Conservation (phyloP, 1,139 yeast species). For the Suhomyces wounanorum region DNA sequence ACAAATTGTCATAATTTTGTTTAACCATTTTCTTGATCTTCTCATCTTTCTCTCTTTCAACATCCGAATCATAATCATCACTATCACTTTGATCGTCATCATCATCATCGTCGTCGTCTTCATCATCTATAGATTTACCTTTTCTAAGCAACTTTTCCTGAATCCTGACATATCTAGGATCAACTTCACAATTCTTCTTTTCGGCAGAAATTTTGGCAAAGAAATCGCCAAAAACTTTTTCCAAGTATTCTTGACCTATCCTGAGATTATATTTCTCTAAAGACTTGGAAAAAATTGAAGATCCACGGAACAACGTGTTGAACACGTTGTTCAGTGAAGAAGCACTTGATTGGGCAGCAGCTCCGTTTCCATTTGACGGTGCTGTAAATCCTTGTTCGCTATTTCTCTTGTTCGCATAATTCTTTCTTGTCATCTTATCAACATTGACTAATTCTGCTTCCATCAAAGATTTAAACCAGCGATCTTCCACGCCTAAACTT, state of each 20-base stretch:
- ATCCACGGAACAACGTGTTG: conserved; percentile 83
- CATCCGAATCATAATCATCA: conserved; percentile 36
- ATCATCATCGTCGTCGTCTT: conserved; percentile 27
- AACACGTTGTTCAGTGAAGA: conserved; percentile 48
- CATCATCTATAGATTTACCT: conserved; percentile 26
- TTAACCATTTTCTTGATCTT: conserved; percentile 38
- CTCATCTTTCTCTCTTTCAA: conserved; percentile 30
- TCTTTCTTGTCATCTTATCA: conserved; percentile 49
- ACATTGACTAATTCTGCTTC: conserved; percentile 58
- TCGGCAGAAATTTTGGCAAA: conserved; percentile 55
- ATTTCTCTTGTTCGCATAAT: conserved; percentile 31
- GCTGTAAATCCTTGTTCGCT: conserved; percentile 13
- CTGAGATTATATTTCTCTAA: conserved; percentile 75
- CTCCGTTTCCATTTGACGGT: conserved; percentile 1
- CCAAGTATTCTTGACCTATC: conserved; percentile 78
- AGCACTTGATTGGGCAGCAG: neutral
- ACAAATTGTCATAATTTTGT: conserved; percentile 55
- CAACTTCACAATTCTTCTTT: conserved; percentile 70
- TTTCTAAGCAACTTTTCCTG: conserved; percentile 39
- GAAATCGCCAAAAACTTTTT: conserved; percentile 69
- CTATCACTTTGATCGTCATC: conserved; percentile 26
- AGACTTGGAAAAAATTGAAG: conserved; percentile 77
- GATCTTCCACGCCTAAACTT: conserved; percentile 59
- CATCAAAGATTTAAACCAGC: conserved; percentile 70
- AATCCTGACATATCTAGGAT: conserved; percentile 56